Evolutionary conservation across 768 basidiomycete species (phyloP), one percentile per base, ranked within the genome.

Genomic region (Xerocomellus dryophilus): DNA sequence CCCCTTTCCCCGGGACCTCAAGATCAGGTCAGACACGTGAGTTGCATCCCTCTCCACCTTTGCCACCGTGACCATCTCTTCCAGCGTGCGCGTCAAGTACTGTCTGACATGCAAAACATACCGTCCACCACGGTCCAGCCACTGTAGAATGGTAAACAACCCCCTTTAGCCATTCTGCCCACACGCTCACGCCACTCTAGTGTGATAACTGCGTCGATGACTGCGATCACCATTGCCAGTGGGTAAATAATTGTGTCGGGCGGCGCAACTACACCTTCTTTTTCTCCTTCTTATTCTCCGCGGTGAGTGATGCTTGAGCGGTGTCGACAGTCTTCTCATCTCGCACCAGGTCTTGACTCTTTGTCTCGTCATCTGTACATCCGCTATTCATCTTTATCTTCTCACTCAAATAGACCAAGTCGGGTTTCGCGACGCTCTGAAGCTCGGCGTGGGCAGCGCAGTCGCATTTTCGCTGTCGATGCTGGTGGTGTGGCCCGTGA

Each of bases 181-280:
- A 40, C 18, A 5, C 29, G 23, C 53, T 67, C 43, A 54, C 32
- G 25, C 41, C 17, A 5, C 42, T 12, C 2, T 60, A 95, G 89
- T 99, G 96, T 67, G 93, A 97, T 62, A 98, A 98, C 66, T 99
- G 96, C 65, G 93, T 98, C 15, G 95, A 98, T 60, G 86, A 87
- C 10, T 98, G 95, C 60, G 94, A 96, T 68, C 90, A 95, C 66
- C 92, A 93, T 66, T 90, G 87, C 58, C 86, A 86, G 66, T 90
- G 87, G 88, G 83, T 99, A 18, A 97, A 98, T 69, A 97, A 93
- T 67, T 98, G 97, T 67, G 81, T 99, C 38, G 97, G 97, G 7
- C 82, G 92, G 38, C 85, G 94, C 42, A 98, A 98, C 68, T 98
- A 99, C 68, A 88, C 92, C 17, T 80, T 85, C n/a, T 99, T 99